phyloP scores from a whole-genome alignment of 2,329 filamentous ascomycete species.

The Apiospora saccharicola region DNA sequence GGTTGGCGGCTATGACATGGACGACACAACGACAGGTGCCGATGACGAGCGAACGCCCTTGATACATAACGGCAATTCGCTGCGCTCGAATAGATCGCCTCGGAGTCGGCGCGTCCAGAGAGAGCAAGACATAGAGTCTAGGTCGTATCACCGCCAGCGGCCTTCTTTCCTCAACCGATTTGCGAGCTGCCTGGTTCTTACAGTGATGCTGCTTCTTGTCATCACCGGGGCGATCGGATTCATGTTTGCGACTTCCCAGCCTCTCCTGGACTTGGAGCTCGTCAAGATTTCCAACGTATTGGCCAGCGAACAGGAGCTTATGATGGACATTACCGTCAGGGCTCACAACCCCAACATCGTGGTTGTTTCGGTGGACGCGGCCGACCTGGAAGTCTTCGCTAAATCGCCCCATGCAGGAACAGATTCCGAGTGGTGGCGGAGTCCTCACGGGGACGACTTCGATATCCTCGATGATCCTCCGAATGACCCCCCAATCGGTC shows the following conservation, averaged over 20 bases:
- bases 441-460: constrained; percentile 45
- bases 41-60: constrained; percentile 87
- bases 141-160: constrained; percentile 65
- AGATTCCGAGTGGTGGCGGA: constrained; percentile 67
- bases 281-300: constrained; percentile 87
- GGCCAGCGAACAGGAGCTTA: constrained; percentile 92
- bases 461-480: constrained; percentile 47
- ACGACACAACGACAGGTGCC: constrained; percentile 77
- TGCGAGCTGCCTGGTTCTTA: constrained; percentile 87
- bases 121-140: constrained; percentile 66
- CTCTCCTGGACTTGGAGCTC: constrained; percentile 80
- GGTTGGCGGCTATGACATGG: constrained; percentile 75
- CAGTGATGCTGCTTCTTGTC: constrained; percentile 80
- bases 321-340: constrained; percentile 88
- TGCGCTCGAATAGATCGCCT: constrained; percentile 59
- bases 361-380: constrained; percentile 82
- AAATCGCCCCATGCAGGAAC: constrained; percentile 89
- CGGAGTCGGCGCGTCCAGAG: constrained; percentile 62
- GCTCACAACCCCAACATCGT: constrained; percentile 95
- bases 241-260: constrained; percentile 90
- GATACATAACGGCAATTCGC: constrained; percentile 54
- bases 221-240: constrained; percentile 88
- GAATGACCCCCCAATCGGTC: constrained; percentile 53
- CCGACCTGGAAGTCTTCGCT: constrained; percentile 92
- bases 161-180: constrained; percentile 74